Evolutionary conservation across 192 early-diverging fungal genomes (phyloP), one percentile per base, ranked within the genome.

Genomic region (Martensiomyces pterosporus): DNA sequence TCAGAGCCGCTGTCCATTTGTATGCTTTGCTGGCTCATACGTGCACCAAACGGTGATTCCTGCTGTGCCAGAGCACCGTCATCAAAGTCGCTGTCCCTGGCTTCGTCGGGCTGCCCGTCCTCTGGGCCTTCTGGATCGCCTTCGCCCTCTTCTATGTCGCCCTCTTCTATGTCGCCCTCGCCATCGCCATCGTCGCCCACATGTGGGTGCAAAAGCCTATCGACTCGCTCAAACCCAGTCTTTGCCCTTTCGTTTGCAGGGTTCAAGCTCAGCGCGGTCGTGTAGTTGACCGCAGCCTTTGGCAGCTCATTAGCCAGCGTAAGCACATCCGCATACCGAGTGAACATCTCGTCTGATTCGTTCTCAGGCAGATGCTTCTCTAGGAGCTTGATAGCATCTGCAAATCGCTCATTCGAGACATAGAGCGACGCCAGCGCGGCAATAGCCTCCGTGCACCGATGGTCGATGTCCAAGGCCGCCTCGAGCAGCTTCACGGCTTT

Each of bases 301-400:
- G 60, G 60, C 19, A 76, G 53, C 22, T 60, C 51, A 21, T 60
- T 60, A 7, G 60, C 66, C 47, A 76, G 57, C 14, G 66, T 69
- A 39, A 76, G 58, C 9, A 76, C 49, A 24, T 76, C 73, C 1
- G 66, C 73, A 21, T 61, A 69, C 8, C 61, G 23, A 22, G 66
- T 51, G 48, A 65, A 56, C 73, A 76, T 64, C 13, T 57, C 56
- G 34, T 60, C 73, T 8, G 73, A 34, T 22, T 68, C 49, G 34
- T 64, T 65, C 1, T 69, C 43, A 1, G 66, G 53, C 43, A 69
- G 26, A 9, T 64, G 43, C 43, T 34, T 42, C 27, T 64, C 66
- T 9, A 76, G 15, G 23, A 69, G 29, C 2, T 32, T 49, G 9
- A 61, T 15, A 0, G 73, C 73, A 2, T 47, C 47, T 1, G 21